Base-by-base conservation (phyloP, 2,329 filamentous ascomycete genomes). In the Lecanosticta acicola region DNA sequence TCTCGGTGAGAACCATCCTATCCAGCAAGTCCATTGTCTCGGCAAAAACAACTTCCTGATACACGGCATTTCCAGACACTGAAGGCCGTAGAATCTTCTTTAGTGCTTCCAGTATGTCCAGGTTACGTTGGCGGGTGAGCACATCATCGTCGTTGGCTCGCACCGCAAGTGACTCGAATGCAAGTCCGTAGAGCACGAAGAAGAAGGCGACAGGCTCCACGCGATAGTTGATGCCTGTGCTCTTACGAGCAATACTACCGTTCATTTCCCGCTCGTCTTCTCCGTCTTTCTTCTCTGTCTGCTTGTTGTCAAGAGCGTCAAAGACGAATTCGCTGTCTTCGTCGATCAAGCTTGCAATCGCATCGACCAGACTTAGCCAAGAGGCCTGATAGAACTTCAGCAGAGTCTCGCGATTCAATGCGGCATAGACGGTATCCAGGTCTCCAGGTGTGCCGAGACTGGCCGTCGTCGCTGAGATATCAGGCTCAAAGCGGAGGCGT, bases 191-290 rank as follows among this genome's bases (percentile, higher is more conserved):
- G 0, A 98, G 77, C 11, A 98, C 91, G 60, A 98, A 98, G 73
- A 98, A 98, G 75, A 98, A 98, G 0, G 93, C 93, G 1, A 97
- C 88, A 0, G 93, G 93, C 64, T 98, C 93, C 61, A 97, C 91
- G 39, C 93, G 86, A 65, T 98, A 98, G 66, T 97, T 97, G 70
- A 98, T 97, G 55, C 91, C 87, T 39, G 83, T 76, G 2, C 76
- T 78, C 63, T 84, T 87, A 13, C 73, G 71, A 35, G 77, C 71
- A 2, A 64, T 54, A 26, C 35, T 53, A 10, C 53, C 51, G 3
- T 53, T 47, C n/a, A 32, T 50, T 17, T 42, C 46, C 3, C 51
- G 40, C 3, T 53, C 41, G 2, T 47, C 50, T 4, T 46, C 53
- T 4, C 40, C 40, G 13, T 42, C 43, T 16, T 44, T 48, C 41